Conservation (phyloP, 1,284 basidiomycete genomes). For the Rhodotorula sp. region DNA sequence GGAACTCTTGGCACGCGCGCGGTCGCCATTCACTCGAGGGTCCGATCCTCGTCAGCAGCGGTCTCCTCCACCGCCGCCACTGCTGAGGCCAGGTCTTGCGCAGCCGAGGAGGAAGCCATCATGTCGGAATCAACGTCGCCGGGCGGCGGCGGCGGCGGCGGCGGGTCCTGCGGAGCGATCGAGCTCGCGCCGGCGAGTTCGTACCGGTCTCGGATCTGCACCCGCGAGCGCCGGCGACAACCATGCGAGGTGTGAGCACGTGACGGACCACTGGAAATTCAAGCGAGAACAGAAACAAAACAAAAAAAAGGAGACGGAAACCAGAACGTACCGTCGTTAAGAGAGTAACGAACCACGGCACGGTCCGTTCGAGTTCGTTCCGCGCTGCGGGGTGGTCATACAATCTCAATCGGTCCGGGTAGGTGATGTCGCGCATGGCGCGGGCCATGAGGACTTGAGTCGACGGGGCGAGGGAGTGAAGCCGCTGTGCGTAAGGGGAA, state of each 20-base stretch:
- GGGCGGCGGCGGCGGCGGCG: neutral
- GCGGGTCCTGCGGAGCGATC: slow-evolving; percentile 20
- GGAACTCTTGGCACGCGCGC: no score
- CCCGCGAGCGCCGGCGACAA: no score
- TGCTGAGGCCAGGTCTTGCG: neutral
- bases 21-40: no score
- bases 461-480: slow-evolving; percentile 27
- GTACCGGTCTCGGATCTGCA: slow-evolving; percentile 22
- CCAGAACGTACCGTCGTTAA: slow-evolving; percentile 11
- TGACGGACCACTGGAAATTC: neutral
- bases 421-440: slow-evolving; percentile 29
- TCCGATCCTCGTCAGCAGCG: no score
- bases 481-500: slow-evolving; percentile 4
- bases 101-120: neutral
- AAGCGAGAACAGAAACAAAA: neutral
- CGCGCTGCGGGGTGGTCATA: slow-evolving; percentile 20
- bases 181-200: slow-evolving; percentile 18
- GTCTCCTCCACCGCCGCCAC: no score
- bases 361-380: slow-evolving; percentile 21
- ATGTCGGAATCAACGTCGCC: neutral
- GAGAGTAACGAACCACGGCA: slow-evolving; percentile 30
- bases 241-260: neutral
- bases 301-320: neutral
- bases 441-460: slow-evolving; percentile 37
- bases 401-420: slow-evolving; percentile 15